A percentile compares a stretch with the other conserved stretches of the same genome.
These are phyloP conservation scores for Fomitopsis pinicola DNA, from an alignment of 1,284 basidiomycete genomes.

Conservation along the genomic window DNA sequence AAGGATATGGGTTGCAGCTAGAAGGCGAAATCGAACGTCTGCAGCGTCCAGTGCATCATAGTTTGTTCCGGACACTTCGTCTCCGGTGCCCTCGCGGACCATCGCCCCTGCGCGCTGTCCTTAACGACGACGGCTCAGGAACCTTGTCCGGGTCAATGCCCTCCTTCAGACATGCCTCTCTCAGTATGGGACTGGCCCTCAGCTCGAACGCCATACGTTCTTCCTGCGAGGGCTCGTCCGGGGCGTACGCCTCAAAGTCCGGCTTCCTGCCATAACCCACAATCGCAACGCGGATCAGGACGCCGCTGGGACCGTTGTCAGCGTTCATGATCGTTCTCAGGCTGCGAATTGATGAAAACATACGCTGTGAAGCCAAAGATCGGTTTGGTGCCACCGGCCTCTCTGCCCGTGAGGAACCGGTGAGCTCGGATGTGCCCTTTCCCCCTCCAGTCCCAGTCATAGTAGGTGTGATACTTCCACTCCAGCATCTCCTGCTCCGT, in stretches of 20 bases:
- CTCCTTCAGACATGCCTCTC: conserved; percentile 48
- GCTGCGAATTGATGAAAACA: conserved; percentile 22
- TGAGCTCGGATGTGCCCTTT: conserved; percentile 53
- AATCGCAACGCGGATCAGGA: conserved; percentile 65
- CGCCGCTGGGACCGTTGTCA: conserved; percentile 42
- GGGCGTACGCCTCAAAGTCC: conserved; percentile 59
- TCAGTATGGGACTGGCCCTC: conserved; percentile 39
- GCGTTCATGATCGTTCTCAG: not conserved
- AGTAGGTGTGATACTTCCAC: conserved; percentile 60
- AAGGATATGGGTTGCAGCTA: too few relatives aligned
- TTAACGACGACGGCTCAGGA: conserved; percentile 13
- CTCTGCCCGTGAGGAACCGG: conserved; percentile 77
- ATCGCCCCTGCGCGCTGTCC: not conserved
- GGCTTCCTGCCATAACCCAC: conserved; percentile 63
- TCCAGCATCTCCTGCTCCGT: conserved; percentile 51
- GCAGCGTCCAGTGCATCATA: not conserved
- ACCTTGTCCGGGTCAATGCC: conserved; percentile 31
- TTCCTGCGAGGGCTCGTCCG: conserved; percentile 46
- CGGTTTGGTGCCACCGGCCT: conserved; percentile 77
- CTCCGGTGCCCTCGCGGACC: not conserved
- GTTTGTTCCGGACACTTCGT: conserved; percentile 3
- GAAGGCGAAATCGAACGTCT: too few relatives aligned
- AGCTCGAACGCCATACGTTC: conserved; percentile 62
- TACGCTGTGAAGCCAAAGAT: conserved; percentile 82
- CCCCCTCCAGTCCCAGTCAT: conserved; percentile 47